Conservation (phyloP, 1,139 yeast species). For the Lodderomyces beijingensis region DNA sequence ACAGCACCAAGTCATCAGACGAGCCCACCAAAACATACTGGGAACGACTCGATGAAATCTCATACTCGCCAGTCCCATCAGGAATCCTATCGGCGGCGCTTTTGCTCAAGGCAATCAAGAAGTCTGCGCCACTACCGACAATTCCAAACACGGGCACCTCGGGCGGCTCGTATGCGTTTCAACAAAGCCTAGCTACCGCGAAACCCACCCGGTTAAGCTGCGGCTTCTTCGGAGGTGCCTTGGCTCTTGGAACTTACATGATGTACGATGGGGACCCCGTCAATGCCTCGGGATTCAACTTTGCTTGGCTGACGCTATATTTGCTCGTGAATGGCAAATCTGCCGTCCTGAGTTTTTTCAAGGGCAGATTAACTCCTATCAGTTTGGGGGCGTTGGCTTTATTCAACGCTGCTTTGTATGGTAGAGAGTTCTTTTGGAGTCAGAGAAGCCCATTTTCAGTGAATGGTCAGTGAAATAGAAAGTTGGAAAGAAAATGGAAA, state of each 20-base stretch:
- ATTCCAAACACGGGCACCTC: conserved; percentile 8
- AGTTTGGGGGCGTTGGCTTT: conserved; percentile 55
- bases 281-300: conserved; percentile 83
- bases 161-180: conserved; percentile 7
- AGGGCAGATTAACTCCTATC: conserved; percentile 54
- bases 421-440: conserved; percentile 57
- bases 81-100: conserved; percentile 12
- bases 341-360: conserved; percentile 39
- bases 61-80: conserved; percentile 14
- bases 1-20: too few species aligned
- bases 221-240: conserved; percentile 59
- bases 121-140: conserved; percentile 1
- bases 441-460: conserved; percentile 12
- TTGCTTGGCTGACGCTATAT: conserved; percentile 85
- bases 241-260: conserved; percentile 78
- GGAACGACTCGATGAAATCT: conserved; percentile 9
- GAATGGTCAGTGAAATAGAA: too few species aligned
- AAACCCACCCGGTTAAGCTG: conserved; percentile 38
- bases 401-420: conserved; percentile 63
- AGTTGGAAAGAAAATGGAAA: too few species aligned
- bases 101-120: conserved; percentile 9
- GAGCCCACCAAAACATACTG: too few species aligned
- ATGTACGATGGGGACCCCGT: conserved; percentile 73
- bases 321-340: conserved; percentile 69
- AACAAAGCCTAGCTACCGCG: conserved; percentile 11